Base-by-base conservation (phyloP, 345 rosid species). In the Arabidopsis thaliana region DNA sequence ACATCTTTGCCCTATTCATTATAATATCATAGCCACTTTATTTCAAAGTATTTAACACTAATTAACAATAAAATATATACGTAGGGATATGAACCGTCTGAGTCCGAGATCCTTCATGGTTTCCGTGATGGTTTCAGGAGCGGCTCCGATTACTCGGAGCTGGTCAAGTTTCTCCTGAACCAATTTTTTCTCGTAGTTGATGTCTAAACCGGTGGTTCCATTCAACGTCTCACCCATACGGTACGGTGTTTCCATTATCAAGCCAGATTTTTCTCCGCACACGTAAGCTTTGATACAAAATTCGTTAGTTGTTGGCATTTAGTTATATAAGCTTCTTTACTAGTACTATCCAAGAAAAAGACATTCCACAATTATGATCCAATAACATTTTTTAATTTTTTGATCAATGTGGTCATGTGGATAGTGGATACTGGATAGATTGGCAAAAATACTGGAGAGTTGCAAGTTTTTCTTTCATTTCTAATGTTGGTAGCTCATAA, bases 101-200 rank as follows among this genome's bases (percentile, higher is more conserved):
- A 83, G 72, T 40, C 92, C 93, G 24, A 88, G 77, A 76, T 87
- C 89, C 59, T 77, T 87, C 88, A 92, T 83, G 46, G 83, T 78
- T 38, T 30, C 50, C 5, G 82, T 84, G 65, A 86, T 84, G 36
- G 34, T 78, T 28, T 83, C 69, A 0, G 82, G 80, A 0, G 86
- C 57, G 52, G 85, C 89, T 40, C 78, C 77, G 13, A 41, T 72
- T 9, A 56, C 79, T 14, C 20, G 60, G 8, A 89, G 89, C 36
- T 88, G 67, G 46, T 75, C 75, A 64, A 90, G 23, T 59, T 81
- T 84, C 25, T 86, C 81, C 25, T 80, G 81, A 1, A 84, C 56
- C 55, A 90, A 0, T 57, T 84, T 76, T 72, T 62, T 80, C 79
- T 93, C 93, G 9, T 9, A 53, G 41, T 84, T 75, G 56, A 89